Conservation (phyloP, 441 rosid species). For the Cnidoscolus chayamansa region DNA sequence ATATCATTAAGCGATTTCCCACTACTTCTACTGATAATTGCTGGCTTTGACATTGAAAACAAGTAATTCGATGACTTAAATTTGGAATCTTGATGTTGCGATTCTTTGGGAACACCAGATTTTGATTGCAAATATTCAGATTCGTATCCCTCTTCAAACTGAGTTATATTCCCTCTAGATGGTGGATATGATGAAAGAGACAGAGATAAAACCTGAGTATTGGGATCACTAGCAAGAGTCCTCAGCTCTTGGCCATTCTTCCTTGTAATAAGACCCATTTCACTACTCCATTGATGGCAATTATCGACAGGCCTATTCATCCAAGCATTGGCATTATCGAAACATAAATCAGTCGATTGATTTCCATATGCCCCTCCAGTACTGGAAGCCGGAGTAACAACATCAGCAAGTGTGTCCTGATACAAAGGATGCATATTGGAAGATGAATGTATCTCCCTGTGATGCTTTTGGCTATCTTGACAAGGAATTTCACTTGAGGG, state of each 20-base stretch:
- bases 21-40: conserved; percentile 20
- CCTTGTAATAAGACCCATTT: conserved; percentile 25
- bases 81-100: conserved; percentile 23
- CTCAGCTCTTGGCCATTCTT: conserved; percentile 22
- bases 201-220: conserved; percentile 43
- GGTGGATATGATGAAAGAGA: conserved; percentile 47
- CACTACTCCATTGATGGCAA: conserved; percentile 29
- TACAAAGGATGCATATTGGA: conserved; percentile 22
- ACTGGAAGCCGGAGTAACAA: conserved; percentile 22
- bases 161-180: conserved; percentile 18
- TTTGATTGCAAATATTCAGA: conserved; percentile 17
- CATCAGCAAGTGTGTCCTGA: conserved; percentile 33
- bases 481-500: conserved; percentile 26
- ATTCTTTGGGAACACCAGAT: conserved; percentile 15
- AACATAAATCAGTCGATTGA: conserved; percentile 23
- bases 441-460: conserved; percentile 30
- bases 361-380: conserved; percentile 16
- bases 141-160: conserved; percentile 30
- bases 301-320: conserved; percentile 17
- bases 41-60: conserved; percentile 27
- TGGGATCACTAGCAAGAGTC: conserved; percentile 15
- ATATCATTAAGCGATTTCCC: conserved; percentile 35
- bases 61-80: conserved; percentile 7
- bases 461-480: conserved; percentile 29
- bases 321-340: conserved; percentile 28